These are phyloP conservation scores for Neofusicoccum umdonicola DNA, from an alignment of 2,329 filamentous ascomycete genomes.

Conservation along the genomic window DNA sequence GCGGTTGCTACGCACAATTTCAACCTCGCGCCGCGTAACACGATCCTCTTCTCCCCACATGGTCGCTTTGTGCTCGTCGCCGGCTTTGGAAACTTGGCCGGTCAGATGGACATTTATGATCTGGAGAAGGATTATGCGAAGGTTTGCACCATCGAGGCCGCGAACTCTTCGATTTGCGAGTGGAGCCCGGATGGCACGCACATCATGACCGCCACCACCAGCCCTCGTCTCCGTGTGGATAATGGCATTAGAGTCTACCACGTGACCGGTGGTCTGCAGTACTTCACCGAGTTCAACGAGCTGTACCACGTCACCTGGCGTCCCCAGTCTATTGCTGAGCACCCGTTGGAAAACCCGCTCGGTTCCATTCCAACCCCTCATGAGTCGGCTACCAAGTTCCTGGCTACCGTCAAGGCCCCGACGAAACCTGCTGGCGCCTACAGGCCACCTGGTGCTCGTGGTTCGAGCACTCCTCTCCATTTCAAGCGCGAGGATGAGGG, in stretches of 20 bases:
- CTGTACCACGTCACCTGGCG: conserved; percentile 87
- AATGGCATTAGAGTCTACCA: conserved; percentile 97
- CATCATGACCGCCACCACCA: conserved; percentile 96
- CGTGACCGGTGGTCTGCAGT: conserved; percentile 83
- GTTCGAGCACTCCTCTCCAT: conserved; percentile 81
- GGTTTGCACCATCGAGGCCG: conserved; percentile 88
- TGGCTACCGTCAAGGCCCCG: conserved; percentile 86
- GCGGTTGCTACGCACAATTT: conserved; percentile 82
- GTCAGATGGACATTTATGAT: conserved; percentile 97
- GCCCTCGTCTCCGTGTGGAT: conserved; percentile 89
- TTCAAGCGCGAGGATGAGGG: conserved; percentile 99
- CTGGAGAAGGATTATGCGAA: conserved; percentile 91
- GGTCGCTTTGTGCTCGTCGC: conserved; percentile 91
- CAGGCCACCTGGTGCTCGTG: conserved; percentile 88
- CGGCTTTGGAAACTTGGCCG: conserved; percentile 94
- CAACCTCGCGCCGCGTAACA: conserved; percentile 85
- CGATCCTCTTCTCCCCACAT: conserved; percentile 89
- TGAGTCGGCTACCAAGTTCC: conserved; percentile 74
- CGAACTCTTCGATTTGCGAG: conserved; percentile 92
- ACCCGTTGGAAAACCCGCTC: conserved; percentile 69
- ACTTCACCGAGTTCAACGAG: conserved; percentile 92
- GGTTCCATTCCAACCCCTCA: conserved; percentile 74
- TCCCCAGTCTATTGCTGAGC: conserved; percentile 63
- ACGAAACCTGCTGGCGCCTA: conserved; percentile 98
- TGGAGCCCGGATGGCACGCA: conserved; percentile 97